Base-by-base conservation (phyloP, 164 flowering plant species). In the Vitis rotundifolia region DNA sequence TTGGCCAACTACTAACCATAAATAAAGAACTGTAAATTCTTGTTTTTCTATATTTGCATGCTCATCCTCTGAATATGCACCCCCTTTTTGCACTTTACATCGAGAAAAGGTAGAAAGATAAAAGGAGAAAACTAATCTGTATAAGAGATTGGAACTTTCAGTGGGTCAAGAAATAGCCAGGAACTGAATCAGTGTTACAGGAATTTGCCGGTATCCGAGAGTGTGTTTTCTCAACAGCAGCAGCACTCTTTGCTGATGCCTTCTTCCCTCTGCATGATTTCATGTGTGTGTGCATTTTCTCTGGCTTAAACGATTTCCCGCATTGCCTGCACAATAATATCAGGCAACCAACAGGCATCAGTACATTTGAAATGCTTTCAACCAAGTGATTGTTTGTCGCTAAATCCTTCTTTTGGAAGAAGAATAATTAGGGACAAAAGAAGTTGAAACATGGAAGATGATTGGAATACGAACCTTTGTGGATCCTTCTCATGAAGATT, bases 221-320 rank as follows among this genome's bases (percentile, higher is more conserved):
- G 10, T 68, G 47, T 54, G 55, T 16, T 62, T 62, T 70, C 56
- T 73, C 65, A 5, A 60, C 63, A 49, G 71, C 37, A 11, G 73
- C 22, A 55, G 60, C 60, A 63, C 50, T 64, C 75, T 76, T 83
- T 19, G 78, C 54, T 11, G 71, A 61, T 49, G 79, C 73, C 70
- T 85, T 88, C 83, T 84, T 71, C 59, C 93, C 95, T 68, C 69
- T 88, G 63, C 95, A 92, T 26, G 91, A 85, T 71, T 78, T 86
- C 95, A 92, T 90, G 66, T 92, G 97, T 5, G 80, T 3, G 66
- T 89, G 89, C 76, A 92, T 50, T 70, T 83, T 89, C 79, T 92
- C 91, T 15, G 97, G 97, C 71, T 83, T 88, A 78, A 92, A 90
- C 26, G 75, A 18, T 77, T 84, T 90, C 70, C 95, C 87, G 65